Conservation (phyloP, 305 asterid species). For the Coffea humblotiana region DNA sequence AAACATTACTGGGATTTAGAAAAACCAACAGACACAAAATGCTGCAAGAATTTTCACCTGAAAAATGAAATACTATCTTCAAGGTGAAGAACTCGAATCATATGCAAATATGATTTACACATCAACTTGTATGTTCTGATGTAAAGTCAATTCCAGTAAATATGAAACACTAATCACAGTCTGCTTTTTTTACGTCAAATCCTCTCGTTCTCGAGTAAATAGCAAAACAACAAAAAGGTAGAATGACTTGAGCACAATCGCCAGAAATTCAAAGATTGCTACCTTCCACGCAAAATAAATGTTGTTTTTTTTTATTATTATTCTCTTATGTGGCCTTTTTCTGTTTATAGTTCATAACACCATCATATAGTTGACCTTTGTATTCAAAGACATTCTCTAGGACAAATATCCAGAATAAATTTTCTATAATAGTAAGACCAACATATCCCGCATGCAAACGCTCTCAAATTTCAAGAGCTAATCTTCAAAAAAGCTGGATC, state of each 20-base stretch:
- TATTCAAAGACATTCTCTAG: not conserved
- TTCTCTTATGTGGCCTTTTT: not conserved
- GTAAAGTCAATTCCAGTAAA: not conserved
- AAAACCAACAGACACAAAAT: not conserved
- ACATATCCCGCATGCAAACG: not conserved
- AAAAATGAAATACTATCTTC: not conserved
- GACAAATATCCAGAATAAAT: not conserved
- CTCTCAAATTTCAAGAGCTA: too few relatives aligned
- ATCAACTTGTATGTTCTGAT: not conserved
- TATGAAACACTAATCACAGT: not conserved
- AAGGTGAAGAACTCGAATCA: not conserved
- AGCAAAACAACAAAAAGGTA: not conserved
- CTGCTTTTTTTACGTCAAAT: not conserved
- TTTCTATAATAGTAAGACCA: not conserved
- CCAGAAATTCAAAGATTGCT: not conserved
- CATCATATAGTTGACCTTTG: not conserved
- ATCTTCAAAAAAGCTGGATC: too few relatives aligned
- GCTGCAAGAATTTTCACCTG: not conserved
- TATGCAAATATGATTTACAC: too few relatives aligned
- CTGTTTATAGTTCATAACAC: not conserved
- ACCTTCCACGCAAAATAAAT: not conserved
- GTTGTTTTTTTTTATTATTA: not conserved
- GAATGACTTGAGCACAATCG: not conserved
- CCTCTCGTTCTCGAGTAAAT: not conserved
- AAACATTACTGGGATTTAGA: too few relatives aligned